phyloP scores from a whole-genome alignment of 257 asterid genomes.

The Schizonepeta tenuifolia region DNA sequence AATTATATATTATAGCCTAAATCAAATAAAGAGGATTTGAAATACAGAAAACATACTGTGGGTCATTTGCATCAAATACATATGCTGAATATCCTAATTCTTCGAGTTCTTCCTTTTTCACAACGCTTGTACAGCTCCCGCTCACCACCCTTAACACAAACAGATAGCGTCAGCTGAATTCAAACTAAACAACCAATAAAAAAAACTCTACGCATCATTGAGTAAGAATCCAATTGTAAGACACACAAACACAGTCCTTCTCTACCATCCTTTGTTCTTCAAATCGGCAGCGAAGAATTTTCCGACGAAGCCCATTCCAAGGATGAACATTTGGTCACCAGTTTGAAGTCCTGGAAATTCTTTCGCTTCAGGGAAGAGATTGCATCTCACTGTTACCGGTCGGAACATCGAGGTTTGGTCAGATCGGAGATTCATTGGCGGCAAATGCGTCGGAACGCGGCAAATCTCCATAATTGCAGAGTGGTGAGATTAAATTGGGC shows the following conservation, averaged over 20 bases:
- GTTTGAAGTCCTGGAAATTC: constrained; percentile 29
- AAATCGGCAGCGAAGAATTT: constrained; percentile 73
- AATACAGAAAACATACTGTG: constrained; percentile 46
- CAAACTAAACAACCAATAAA: background rate
- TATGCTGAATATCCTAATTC: constrained; percentile 67
- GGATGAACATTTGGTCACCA: constrained; percentile 63
- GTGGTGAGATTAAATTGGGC: background rate
- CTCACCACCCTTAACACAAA: constrained; percentile 62
- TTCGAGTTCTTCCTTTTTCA: constrained; percentile 59
- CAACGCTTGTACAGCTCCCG: constrained; percentile 77
- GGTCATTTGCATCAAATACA: constrained; percentile 67
- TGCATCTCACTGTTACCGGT: constrained; percentile 37
- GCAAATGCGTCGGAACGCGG: constrained; percentile 34
- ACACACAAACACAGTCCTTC: background rate
- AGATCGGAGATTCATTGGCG: constrained; percentile 41
- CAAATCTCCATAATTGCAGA: constrained; percentile 42
- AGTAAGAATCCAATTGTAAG: background rate
- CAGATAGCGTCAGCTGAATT: constrained; percentile 3
- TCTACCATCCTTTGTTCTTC: constrained; percentile 68
- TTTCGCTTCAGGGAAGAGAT: constrained; percentile 28
- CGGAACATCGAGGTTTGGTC: constrained; percentile 29
- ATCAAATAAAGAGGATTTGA: background rate
- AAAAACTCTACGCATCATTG: background rate
- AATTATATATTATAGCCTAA: constrained; percentile 6
- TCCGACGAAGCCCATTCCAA: constrained; percentile 95